phyloP scores from a whole-genome alignment of 2,329 filamentous ascomycete species.

The Leptographium wingfieldii region DNA sequence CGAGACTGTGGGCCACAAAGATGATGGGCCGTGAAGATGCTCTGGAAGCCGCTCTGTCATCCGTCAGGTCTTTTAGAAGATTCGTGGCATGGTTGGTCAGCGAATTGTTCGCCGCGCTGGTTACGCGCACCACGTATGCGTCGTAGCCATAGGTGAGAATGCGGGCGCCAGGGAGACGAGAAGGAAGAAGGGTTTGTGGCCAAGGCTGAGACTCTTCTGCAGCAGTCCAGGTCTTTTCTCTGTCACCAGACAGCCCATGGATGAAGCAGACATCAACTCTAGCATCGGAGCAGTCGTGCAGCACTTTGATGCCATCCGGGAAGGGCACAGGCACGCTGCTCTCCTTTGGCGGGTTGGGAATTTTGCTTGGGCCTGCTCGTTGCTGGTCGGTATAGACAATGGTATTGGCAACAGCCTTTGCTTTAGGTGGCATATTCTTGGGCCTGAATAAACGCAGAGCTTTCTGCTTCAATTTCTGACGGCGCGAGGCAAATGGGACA shows the following conservation, averaged over 20 bases:
- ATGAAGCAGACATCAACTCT: conserved; percentile 23
- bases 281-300: conserved; percentile 9
- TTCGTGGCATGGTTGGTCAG: conserved; percentile 19
- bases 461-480: no score
- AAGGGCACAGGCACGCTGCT: neutral
- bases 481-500: no score
- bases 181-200: conserved; percentile 21
- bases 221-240: conserved; percentile 26
- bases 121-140: conserved; percentile 16
- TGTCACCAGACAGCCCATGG: conserved; percentile 27
- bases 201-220: conserved; percentile 18
- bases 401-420: no score
- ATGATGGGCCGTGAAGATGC: conserved; percentile 18
- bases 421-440: no score
- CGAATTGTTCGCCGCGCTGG: conserved; percentile 14
- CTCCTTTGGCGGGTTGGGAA: neutral
- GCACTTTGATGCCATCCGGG: conserved; percentile 9
- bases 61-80: conserved; percentile 17
- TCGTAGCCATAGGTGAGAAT: conserved; percentile 29
- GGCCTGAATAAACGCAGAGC: no score
- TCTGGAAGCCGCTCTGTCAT: conserved; percentile 11
- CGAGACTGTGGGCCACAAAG: conserved; percentile 20
- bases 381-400: no score
- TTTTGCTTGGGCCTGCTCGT: neutral
- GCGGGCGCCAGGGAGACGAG: conserved; percentile 18